Base-by-base conservation (phyloP, 345 rosid genomes). In the Ceriops decandra region DNA sequence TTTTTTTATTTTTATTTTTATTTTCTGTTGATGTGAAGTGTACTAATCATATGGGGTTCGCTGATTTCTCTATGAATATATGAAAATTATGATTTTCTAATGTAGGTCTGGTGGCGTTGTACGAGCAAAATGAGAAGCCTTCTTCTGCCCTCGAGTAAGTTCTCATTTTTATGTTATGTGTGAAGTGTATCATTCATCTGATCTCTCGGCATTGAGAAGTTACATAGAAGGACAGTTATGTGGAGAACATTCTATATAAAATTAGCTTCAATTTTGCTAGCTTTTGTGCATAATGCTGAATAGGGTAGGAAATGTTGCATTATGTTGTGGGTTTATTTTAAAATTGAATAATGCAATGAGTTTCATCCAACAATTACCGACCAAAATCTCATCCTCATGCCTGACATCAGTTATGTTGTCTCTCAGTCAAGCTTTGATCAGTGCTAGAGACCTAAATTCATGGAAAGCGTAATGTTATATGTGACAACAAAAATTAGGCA, bases 91-190 rank as follows among this genome's bases (percentile, higher is more conserved):
- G 49, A 13, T 35, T 52, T 38, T 33, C 16, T 16, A 35, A 2
- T 85, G 77, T 74, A 93, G 96, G 88, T 76, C 80, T 93, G 71
- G 96, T 89, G 72, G 76, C 92, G 32, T 79, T 91, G 62, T 93
- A 91, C 77, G 98, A 93, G 83, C 91, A 93, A 73, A 85, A 88
- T 78, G 97, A 91, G 76, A 89, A 89, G 72, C 98, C 96, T 68
- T 85, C 91, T 47, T 91, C 97, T 60, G 96, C 95, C 62, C 77
- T 85, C 63, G 98, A 93, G 96, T 91, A 80, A 83, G 98, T 89
- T 62, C 22, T 35, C 17, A 4, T 22, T 60, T 60, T 26, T 32
- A 51, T 60, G 19, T 47, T 13, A 21, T 47, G 5, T 47, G 9
- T 47, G 46, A 49, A 68, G 21, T 24, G 19, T 15, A 42, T 13